Conservation (phyloP, 2,329 filamentous ascomycete species). For the Scopulariopsis brevicaulis region DNA sequence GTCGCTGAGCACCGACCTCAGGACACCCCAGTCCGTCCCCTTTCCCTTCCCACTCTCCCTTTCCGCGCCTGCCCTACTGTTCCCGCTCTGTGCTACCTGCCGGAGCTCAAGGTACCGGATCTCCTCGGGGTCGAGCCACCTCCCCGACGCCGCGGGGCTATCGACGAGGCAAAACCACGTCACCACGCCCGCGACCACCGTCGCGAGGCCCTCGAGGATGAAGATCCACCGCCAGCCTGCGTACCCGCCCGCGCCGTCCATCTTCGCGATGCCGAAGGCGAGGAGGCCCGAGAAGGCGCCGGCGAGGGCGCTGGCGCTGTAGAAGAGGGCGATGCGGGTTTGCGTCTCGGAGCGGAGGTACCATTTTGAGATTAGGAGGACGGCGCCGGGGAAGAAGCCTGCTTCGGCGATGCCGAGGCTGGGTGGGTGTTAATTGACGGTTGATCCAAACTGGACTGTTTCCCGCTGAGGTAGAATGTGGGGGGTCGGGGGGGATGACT, state of each 20-base stretch:
- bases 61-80: too few relatives aligned
- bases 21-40: neutral
- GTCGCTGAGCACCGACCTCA: constrained; percentile 13
- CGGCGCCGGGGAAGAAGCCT: constrained; percentile 8
- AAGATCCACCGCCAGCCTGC: constrained; percentile 56
- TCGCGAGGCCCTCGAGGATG: constrained; percentile 60
- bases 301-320: constrained; percentile 68
- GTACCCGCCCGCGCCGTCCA: constrained; percentile 51
- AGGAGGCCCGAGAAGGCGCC: constrained; percentile 67
- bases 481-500: too few relatives aligned
- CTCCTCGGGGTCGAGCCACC: too few relatives aligned
- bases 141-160: too few relatives aligned
- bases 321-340: constrained; percentile 59
- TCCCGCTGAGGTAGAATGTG: too few relatives aligned
- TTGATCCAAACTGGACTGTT: too few relatives aligned
- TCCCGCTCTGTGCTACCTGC: too few relatives aligned
- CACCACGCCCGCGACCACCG: too few relatives aligned
- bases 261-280: constrained; percentile 57
- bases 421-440: too few relatives aligned
- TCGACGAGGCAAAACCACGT: too few relatives aligned
- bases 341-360: constrained; percentile 46
- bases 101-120: too few relatives aligned
- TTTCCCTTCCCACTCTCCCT: too few relatives aligned
- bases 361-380: constrained; percentile 45
- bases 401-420: constrained; percentile 7